Evolutionary conservation across 768 basidiomycete species (phyloP), one percentile per base, ranked within the genome.

Genomic region (Paxillus involutus): DNA sequence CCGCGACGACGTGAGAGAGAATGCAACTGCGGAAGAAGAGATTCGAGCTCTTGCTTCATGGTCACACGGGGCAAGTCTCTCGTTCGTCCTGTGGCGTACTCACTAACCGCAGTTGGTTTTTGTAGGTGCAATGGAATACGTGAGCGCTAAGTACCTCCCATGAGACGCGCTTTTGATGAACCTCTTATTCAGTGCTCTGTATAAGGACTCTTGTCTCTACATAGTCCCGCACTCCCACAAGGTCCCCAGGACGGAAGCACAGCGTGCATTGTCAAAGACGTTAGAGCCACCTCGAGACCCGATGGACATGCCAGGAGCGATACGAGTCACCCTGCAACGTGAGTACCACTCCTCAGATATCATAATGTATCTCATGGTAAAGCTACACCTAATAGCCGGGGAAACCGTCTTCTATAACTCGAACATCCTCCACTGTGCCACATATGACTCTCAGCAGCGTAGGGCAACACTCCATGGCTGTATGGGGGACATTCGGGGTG

Each of bases 61-160:
- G 80, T 81, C 85, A 47, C 77, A 82, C 61, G 89, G 88, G 2
- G 88, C 88, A 73, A 17, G 79, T n/a, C 16, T 47, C 32, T 47
- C 32, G n/a, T 36, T 26, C 17, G 36, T 16, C 29, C 37, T 10
- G 24, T 48, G 12, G 29, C 6, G 7, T 33, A 16, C 11, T 13
- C 24, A 44, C 7, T 17, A 19, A 21, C 17, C 24, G 30, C 19
- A 37, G 37, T 36, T 33, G 43, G 12, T 12, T 26, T 26, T 5
- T 26, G 4, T 47, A 90, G 86, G 77, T 89, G 0, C 88, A 92
- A 71, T 91, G 88, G 88, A 91, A 91, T 62, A 84, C 87, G 88
- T 88, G 73, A 50, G 83, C 72, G 7, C 36, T 29, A n/a, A 11
- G 11, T 8, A 8, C 26, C 11, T 32, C 11, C 26, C 14, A 30